phyloP scores from a whole-genome alignment of 257 asterid species.

The Nicotiana paniculata region DNA sequence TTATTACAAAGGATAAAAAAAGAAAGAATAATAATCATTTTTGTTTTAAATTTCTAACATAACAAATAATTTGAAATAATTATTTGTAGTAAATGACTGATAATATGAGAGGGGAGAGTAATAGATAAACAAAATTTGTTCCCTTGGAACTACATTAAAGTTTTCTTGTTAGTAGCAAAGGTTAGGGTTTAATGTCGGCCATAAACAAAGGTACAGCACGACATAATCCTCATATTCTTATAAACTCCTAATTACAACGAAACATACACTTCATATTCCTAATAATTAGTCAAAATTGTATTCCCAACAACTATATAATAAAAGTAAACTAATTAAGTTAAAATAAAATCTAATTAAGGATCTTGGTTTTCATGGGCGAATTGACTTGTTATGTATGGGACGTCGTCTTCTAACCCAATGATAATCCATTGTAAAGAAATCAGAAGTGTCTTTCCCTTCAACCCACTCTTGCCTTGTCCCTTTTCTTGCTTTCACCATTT shows the following conservation, averaged over 20 bases:
- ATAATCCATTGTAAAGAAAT: conserved; percentile 72
- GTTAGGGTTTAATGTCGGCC: conserved; percentile 47
- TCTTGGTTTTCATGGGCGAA: conserved; percentile 41
- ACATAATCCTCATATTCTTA: conserved; percentile 43
- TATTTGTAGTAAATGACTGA: too few relatives aligned
- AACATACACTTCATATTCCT: neutral
- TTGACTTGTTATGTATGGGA: conserved; percentile 66
- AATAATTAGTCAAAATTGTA: conserved; percentile 5
- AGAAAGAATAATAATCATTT: too few relatives aligned
- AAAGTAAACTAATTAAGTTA: neutral
- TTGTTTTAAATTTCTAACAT: too few relatives aligned
- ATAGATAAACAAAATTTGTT: neutral
- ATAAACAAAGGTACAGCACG: conserved; percentile 24
- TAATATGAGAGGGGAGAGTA: neutral
- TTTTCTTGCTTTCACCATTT: conserved; percentile 24
- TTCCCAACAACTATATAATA: neutral
- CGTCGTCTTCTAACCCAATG: conserved; percentile 48
- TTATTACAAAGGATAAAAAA: too few relatives aligned
- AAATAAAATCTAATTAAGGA: neutral
- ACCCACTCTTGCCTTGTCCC: conserved; percentile 49
- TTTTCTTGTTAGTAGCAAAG: conserved; percentile 27
- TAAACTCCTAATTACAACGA: conserved; percentile 7
- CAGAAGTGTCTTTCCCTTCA: conserved; percentile 34
- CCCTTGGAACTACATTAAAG: conserved; percentile 8
- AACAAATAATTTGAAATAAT: too few relatives aligned